Evolutionary conservation across 768 basidiomycete genomes (phyloP).

Genomic region (Kwoniella sp.): DNA sequence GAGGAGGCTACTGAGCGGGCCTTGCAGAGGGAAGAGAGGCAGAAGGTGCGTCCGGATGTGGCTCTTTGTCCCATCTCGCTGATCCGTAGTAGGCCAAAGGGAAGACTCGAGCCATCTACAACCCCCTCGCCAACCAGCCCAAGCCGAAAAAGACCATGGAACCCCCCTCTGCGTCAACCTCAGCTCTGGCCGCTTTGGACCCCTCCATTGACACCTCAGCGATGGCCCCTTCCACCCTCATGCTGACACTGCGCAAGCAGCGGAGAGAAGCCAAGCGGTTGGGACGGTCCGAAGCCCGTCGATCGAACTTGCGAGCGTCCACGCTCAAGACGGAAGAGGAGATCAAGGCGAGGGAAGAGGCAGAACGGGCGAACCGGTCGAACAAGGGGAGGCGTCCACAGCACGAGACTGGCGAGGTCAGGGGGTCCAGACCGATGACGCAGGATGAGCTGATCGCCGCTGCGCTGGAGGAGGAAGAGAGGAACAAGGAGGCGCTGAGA

Average conservation of each 20-base stretch:
- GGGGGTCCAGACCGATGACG: conserved; percentile 30
- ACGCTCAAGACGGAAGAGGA: conserved; percentile 38
- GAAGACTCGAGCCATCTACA: conserved; percentile 32
- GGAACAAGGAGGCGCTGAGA: conserved; percentile 41
- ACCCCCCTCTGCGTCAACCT: neutral
- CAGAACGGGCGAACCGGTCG: conserved; percentile 14
- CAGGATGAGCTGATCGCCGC: conserved; percentile 47
- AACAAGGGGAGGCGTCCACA: conserved; percentile 25
- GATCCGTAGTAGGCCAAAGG: conserved; percentile 32
- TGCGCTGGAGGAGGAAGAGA: conserved; percentile 46
- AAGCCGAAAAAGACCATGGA: conserved; percentile 14
- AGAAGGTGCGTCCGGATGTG: conserved; percentile 24
- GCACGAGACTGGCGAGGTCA: conserved; percentile 33
- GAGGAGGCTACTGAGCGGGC: conserved; percentile 38
- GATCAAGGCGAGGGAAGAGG: conserved; percentile 26
- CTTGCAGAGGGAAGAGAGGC: conserved; percentile 29
- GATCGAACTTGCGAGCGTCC: conserved; percentile 35
- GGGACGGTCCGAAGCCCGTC: conserved; percentile 29
- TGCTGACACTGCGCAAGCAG: conserved; percentile 34
- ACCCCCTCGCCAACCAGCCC: conserved; percentile 21
- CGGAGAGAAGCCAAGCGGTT: conserved; percentile 33
- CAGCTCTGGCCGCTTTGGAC: conserved; percentile 8
- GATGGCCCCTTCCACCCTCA: conserved; percentile 40
- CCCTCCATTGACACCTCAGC: conserved; percentile 22
- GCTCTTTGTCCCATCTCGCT: neutral